Base-by-base conservation (phyloP, 1,284 basidiomycete species). In the Malassezia dermatis region DNA sequence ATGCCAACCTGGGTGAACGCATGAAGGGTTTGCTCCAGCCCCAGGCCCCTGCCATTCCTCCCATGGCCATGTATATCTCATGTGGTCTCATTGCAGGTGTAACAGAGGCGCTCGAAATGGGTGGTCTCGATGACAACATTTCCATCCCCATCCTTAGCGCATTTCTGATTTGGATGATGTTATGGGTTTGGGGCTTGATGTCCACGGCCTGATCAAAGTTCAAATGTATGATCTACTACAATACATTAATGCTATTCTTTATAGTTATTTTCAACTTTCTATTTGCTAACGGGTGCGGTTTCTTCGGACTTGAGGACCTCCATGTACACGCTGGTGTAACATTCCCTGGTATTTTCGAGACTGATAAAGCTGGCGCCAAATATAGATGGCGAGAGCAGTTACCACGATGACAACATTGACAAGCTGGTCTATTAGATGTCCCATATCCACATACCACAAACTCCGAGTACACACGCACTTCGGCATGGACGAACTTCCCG, bases 91-190 rank as follows among this genome's bases (percentile, higher is more conserved):
- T 75, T 12, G 76, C 75, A 0, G 76, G 65, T 1, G 49, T 77
- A 4, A 75, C 75, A 2, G 77, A 78, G 62, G 75, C 69, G 1
- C 65, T 78, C 40, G 90, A 95, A 75, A 78, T 96, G 11, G 89
- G 87, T 26, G 83, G 81, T 0, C 69, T 89, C 31, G 93, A 96
- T 71, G 93, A 98, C 75, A 96, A 98, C 75, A 76, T 96, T 35
- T 91, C 88, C 5, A 78, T 98, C 26, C 93, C 93, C 1, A 85
- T 96, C 65, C 81, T 95, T 42, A 85, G 87, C 17, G 90, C 89
- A 0, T 84, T 83, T 1, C 84, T 86, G 65, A 79, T 93, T 48
- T 85, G 85, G 80, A 65, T 48, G 56, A 7, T 63, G 37, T 55
- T 72, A 2, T 69, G 53, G 39, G 49, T 56, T 6, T 71, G 71